Base-by-base conservation (phyloP, 805 yeast genomes). In the Wickerhamomyces sydowiorum region DNA sequence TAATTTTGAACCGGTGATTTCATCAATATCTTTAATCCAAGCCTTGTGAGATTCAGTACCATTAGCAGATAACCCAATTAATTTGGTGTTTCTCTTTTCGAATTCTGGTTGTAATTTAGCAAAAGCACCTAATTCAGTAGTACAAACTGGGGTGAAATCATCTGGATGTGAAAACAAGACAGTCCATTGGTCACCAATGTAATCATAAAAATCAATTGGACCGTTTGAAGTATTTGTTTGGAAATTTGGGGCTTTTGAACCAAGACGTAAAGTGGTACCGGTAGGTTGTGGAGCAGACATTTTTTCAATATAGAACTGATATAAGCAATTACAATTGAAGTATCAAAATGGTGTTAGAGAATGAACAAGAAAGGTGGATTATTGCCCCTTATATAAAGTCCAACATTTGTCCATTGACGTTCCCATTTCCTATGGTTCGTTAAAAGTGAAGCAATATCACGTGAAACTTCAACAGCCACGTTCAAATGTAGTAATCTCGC, bases 61-160 rank as follows among this genome's bases (percentile, higher is more conserved):
- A 60, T 82, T 82, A 42, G 85, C 82, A 25, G 85, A 78, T 45
- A 82, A 67, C 30, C 87, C 88, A 57, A 82, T 73, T 57, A 82
- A 68, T 56, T 80, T 80, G 42, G 80, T 81, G 43, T 75, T 75
- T 60, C 87, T 71, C 60, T 75, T 73, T 52, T 69, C 69, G 57
- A 82, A 82, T 59, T 82, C 87, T 13, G 84, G 83, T 57, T 80
- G 78, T 57, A 82, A 67, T 57, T 77, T 75, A 49, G 87, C 82
- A 56, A 82, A 81, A 7, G 87, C 88, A 48, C 88, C 88, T 45
- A 82, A 69, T 62, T 82, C 89, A 39, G 89, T 82, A 49, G 88
- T 82, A 61, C 89, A 82, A 37, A 82, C 86, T 28, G 89, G 89
- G 18, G 89, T 82, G 69, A 78, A 82, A 60, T 82, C 88, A 50